Conservation (phyloP, 2,329 filamentous ascomycete genomes). For the Apiospora phragmitis region DNA sequence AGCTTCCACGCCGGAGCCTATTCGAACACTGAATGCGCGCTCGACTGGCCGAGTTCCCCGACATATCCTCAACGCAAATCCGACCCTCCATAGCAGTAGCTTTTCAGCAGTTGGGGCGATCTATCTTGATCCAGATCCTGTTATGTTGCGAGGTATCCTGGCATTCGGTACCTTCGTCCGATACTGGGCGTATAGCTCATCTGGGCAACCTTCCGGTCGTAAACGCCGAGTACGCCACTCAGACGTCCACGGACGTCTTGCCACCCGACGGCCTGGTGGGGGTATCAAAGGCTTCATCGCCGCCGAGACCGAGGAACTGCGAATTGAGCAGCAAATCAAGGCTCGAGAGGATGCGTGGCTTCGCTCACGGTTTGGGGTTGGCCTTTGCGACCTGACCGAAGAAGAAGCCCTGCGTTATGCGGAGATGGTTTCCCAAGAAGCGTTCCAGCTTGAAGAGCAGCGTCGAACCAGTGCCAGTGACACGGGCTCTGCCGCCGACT, state of each 20-base stretch:
- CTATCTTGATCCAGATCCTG: constrained; percentile 83
- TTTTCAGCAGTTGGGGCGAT: constrained; percentile 83
- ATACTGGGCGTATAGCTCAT: constrained; percentile 92
- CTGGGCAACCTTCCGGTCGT: constrained; percentile 70
- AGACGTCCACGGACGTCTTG: constrained; percentile 53
- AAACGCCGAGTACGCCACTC: constrained; percentile 78
- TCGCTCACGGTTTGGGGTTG: constrained; percentile 80
- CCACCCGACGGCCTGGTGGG: constrained; percentile 58
- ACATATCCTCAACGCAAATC: constrained; percentile 56
- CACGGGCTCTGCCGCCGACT: constrained; percentile 50
- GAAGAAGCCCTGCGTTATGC: constrained; percentile 66
- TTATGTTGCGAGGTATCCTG: constrained; percentile 80
- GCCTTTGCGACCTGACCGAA: constrained; percentile 66
- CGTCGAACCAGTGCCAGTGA: constrained; percentile 53
- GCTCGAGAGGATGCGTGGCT: constrained; percentile 70
- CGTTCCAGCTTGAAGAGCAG: constrained; percentile 57
- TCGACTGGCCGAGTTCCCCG: constrained; percentile 82
- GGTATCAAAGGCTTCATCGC: constrained; percentile 80
- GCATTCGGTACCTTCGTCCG: constrained; percentile 84
- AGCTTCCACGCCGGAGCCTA: constrained; percentile 73
- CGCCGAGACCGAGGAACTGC: constrained; percentile 80
- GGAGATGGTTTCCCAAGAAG: constrained; percentile 65
- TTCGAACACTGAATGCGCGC: constrained; percentile 84
- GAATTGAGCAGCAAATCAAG: constrained; percentile 67
- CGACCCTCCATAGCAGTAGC: constrained; percentile 67